Conservation (phyloP, 208 protist species). For the Leishmania lainsoni region DNA sequence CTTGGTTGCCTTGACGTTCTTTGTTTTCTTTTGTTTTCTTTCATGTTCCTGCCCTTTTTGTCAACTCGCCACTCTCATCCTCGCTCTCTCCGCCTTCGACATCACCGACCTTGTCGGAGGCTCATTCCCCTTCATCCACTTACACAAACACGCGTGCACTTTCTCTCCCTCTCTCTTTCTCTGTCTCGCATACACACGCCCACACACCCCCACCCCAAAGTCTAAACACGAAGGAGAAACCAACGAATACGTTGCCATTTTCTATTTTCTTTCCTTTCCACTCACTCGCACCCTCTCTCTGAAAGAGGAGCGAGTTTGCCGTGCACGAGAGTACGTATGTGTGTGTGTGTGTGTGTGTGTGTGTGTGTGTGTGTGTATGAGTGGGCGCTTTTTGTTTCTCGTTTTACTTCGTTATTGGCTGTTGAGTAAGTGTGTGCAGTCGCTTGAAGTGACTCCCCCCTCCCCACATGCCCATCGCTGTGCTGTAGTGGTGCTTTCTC, state of each 20-base stretch:
- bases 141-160: too few species aligned
- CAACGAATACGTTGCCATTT: not conserved
- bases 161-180: too few species aligned
- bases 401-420: not conserved
- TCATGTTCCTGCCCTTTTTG: not conserved
- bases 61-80: not conserved
- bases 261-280: not conserved
- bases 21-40: not conserved
- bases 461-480: not conserved
- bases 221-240: too few species aligned
- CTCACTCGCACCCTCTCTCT: not conserved
- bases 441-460: not conserved
- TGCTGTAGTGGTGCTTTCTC: not conserved
- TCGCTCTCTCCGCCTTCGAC: not conserved
- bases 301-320: not conserved
- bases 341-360: too few species aligned
- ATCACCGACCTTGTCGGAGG: not conserved
- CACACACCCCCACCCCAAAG: too few species aligned
- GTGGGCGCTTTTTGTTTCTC: not conserved
- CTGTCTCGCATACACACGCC: conserved; percentile 4
- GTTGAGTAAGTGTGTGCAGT: not conserved
- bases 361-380: too few species aligned
- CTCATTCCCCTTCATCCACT: not conserved
- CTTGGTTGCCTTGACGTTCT: not conserved
- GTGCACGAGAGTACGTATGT: not conserved